Base-by-base conservation (phyloP, 768 basidiomycete genomes). In the Leccinum incarnatum region DNA sequence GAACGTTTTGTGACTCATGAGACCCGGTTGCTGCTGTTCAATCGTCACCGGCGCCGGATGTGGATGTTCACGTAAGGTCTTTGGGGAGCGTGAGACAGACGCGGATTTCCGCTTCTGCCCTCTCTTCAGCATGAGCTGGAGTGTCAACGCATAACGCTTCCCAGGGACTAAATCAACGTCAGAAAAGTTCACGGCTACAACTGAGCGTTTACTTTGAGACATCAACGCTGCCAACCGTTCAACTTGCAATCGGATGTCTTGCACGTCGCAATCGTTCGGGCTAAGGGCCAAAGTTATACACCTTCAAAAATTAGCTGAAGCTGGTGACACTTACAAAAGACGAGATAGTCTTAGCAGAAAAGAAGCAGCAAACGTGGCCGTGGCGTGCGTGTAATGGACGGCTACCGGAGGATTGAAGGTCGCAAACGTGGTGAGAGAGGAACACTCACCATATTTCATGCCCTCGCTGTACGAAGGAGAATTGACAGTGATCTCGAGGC, bases 361-460 rank as follows among this genome's bases (percentile, higher is more conserved):
- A 4, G 93, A 92, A 12, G 94, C 95, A 21, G 91, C 84, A 75
- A 98, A 98, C 0, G 95, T 96, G 5, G 95, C 95, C 29, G 93
- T 92, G 45, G 92, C 91, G 69, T 98, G 95, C 14, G 90, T 90
- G 66, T 91, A 89, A 69, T 92, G 88, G n/a, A 94, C 90, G 15
- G 93, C 91, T 92, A 63, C 48, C 19, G 21, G 10, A 19, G 23
- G 29, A 40, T 65, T 50, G 59, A 49, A 55, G 25, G 12, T 55
- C 27, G 53, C 60, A 12, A 53, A 56, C 32, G 19, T 19, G 45
- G n/a, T 23, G n/a, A 10, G 37, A 60, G 34, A 36, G 2, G 27
- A 11, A 14, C 25, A 69, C 83, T 48, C 67, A 90, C 93, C 91
- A 67, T 93, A 97, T 79, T 88, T 91, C 84, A 98, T 88, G 19